Conservation (phyloP, 2,329 filamentous ascomycete genomes). For the Colletotrichum lindemuthianum region DNA sequence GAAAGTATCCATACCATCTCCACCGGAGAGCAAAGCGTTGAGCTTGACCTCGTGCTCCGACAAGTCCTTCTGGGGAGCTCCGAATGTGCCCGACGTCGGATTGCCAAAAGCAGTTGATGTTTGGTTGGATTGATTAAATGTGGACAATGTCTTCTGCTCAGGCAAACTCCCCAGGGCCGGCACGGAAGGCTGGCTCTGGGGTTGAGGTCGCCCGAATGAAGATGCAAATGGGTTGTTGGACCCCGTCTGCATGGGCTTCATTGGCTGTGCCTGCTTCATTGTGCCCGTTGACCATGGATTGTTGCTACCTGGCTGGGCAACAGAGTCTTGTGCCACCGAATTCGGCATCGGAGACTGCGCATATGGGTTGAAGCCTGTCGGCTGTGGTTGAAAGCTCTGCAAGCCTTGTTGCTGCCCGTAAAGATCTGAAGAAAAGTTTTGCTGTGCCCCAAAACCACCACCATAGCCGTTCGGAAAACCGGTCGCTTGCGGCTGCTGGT, state of each 20-base stretch:
- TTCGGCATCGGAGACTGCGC: slow-evolving; percentile 53
- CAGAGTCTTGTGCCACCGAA: slow-evolving; percentile 64
- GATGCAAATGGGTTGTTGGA: slow-evolving; percentile 97
- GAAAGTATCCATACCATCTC: slow-evolving; percentile 96
- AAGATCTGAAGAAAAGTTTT: slow-evolving; percentile 75
- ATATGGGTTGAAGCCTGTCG: slow-evolving; percentile 66
- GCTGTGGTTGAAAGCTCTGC: slow-evolving; percentile 60
- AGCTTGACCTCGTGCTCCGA: slow-evolving; percentile 78
- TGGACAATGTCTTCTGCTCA: slow-evolving; percentile 82
- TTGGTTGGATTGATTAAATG: slow-evolving; percentile 61
- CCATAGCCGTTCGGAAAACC: slow-evolving; percentile 70
- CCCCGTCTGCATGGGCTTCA: slow-evolving; percentile 88
- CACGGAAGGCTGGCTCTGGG: slow-evolving; percentile 64
- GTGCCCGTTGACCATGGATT: slow-evolving; percentile 87
- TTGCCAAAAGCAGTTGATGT: slow-evolving; percentile 23
- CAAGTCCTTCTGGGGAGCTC: slow-evolving; percentile 61
- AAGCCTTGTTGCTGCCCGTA: slow-evolving; percentile 65
- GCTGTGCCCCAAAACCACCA: slow-evolving; percentile 73
- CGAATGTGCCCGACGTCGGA: slow-evolving; percentile 23
- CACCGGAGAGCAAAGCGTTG: slow-evolving; percentile 84
- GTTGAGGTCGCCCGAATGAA: slow-evolving; percentile 71
- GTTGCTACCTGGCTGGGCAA: slow-evolving; percentile 83
- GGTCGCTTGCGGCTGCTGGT: slow-evolving; percentile 53
- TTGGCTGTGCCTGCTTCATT: slow-evolving; percentile 64
- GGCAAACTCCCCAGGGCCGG: slow-evolving; percentile 80